Conservation (phyloP, 192 early-diverging fungal genomes). For the Backusella morwellensis region DNA sequence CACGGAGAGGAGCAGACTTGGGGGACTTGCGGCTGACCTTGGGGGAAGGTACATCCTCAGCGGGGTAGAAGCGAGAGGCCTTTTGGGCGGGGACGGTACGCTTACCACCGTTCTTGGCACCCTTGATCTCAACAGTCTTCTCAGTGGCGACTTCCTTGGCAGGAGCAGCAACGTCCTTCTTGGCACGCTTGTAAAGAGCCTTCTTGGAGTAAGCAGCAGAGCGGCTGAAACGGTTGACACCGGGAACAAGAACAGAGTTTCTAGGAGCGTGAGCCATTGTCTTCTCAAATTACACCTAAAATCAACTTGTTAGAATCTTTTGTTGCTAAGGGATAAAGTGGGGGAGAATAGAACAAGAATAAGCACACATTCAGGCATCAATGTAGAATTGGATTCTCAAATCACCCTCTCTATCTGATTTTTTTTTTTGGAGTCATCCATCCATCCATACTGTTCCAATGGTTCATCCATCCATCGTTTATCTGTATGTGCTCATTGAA, state of each 20-base stretch:
- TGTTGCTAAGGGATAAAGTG: background rate
- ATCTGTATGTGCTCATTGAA: background rate
- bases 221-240: constrained; percentile 82
- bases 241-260: constrained; percentile 82
- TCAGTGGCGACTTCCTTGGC: constrained; percentile 47
- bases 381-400: background rate
- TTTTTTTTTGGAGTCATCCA: background rate
- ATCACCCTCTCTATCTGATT: background rate
- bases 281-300: background rate
- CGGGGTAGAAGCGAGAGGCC: constrained; percentile 76
- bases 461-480: background rate
- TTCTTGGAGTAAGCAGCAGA: constrained; percentile 81
- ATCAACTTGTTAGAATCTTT: background rate
- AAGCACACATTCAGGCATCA: background rate
- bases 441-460: no score
- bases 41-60: constrained; percentile 76
- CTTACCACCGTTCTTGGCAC: constrained; percentile 80
- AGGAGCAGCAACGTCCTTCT: constrained; percentile 53
- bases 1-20: constrained; percentile 74
- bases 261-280: constrained; percentile 66
- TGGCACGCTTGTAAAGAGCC: constrained; percentile 87
- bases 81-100: constrained; percentile 69
- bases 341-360: background rate
- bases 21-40: constrained; percentile 79
- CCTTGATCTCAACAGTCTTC: constrained; percentile 71